Conservation (phyloP, 371 early-diverging fungal genomes). For the Mortierella sp. region DNA sequence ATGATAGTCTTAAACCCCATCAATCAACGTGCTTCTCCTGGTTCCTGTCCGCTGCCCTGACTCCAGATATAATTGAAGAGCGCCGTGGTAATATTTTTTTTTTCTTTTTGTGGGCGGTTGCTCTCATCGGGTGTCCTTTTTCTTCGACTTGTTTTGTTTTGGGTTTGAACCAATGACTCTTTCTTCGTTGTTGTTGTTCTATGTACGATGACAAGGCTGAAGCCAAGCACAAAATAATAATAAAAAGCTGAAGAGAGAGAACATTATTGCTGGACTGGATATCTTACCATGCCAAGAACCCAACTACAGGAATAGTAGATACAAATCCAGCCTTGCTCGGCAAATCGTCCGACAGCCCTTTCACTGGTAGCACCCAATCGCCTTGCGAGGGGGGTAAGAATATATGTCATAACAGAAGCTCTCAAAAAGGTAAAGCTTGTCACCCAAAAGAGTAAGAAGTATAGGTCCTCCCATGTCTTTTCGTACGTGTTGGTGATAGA, state of each 20-base stretch:
- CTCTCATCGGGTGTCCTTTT: no score
- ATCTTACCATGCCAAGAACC: constrained; percentile 69
- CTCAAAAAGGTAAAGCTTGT: constrained; percentile 73
- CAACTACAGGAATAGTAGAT: constrained; percentile 65
- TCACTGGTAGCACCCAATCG: constrained; percentile 61
- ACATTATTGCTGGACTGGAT: no score
- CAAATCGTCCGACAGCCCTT: constrained; percentile 67
- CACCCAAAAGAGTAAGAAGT: constrained; percentile 72
- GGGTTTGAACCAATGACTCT: no score
- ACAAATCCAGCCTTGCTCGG: constrained; percentile 69
- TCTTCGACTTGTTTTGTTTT: no score
- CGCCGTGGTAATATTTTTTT: no score
- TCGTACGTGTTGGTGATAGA: constrained; percentile 27
- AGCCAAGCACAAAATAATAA: neutral
- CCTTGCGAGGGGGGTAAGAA: constrained; percentile 67
- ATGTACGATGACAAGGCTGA: neutral
- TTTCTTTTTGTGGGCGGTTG: no score
- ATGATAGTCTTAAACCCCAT: neutral
- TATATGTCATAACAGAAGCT: constrained; percentile 65
- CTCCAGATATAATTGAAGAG: no score
- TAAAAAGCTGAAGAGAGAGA: neutral
- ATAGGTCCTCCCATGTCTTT: constrained; percentile 64
- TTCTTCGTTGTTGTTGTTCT: neutral
- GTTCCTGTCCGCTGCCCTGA: neutral
- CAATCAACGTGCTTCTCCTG: neutral